Conservation (phyloP, 371 early-diverging fungal species). For the Rhizopus delemar region DNA sequence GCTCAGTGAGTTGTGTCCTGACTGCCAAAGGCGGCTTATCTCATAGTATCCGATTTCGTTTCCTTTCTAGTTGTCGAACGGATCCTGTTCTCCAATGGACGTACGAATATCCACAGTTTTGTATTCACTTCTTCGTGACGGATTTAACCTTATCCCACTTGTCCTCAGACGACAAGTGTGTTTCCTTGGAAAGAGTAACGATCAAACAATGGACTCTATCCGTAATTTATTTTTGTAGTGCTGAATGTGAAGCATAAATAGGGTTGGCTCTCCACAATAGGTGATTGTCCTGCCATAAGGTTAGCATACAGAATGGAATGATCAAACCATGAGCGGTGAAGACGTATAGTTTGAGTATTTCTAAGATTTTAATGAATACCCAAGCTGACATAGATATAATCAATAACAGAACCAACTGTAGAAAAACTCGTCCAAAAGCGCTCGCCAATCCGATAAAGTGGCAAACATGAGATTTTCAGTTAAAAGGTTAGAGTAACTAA, state of each 20-base stretch:
- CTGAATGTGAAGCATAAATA: neutral
- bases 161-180: neutral
- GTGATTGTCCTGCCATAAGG: neutral
- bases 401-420: neutral
- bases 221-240: neutral
- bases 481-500: neutral
- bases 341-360: neutral
- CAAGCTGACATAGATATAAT: constrained; percentile 4
- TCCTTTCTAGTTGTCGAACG: neutral
- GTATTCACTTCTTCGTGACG: neutral
- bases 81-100: neutral
- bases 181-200: neutral
- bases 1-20: neutral
- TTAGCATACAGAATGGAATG: neutral
- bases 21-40: neutral
- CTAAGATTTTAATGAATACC: neutral
- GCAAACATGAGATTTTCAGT: neutral
- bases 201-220: neutral
- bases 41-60: constrained; percentile 3
- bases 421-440: neutral
- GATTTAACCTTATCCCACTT: constrained; percentile 12
- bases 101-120: neutral
- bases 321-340: constrained; percentile 4
- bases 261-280: constrained; percentile 12
- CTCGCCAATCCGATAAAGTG: neutral